Base-by-base conservation (phyloP, 371 early-diverging fungal species). In the Blakeslea trispora region DNA sequence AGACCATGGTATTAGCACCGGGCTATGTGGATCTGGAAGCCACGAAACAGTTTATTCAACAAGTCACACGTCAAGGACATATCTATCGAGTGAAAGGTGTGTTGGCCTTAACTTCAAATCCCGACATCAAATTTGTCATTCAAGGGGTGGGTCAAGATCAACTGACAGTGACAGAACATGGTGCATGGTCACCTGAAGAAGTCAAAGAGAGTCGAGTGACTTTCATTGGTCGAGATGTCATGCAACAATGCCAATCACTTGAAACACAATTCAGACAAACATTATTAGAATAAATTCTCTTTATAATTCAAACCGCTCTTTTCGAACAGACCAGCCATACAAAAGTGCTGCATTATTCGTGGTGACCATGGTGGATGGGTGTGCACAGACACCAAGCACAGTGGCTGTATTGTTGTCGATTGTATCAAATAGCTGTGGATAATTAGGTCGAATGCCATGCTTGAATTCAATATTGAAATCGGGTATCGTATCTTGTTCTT, bases 51-150 rank as follows among this genome's bases (percentile, higher is more conserved):
- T 64, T 73, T 50, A 57, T 69, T 2, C 52, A 53, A 32, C 32
- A 37, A 0, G 50, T 48, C 4, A 64, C 60, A 9, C 41, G 37
- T 0, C 22, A 53, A 4, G 44, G 53, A n/a, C 39, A 53, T 3
- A 42, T 69, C 0, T 67, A 69, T 31, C 64, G 73, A 1, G 53
- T 73, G 39, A 73, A 73, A 28, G 73, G 73, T 7, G 59, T 73
- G 7, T 46, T 73, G 22, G 64, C 64, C 2, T 28, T 64, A 7
- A 43, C 47, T 5, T 47, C 51, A 24, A 58, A 57, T 8, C 59
- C 54, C 8, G 22, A 51, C 17, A 37, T 14, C 13, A 73, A 70
- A 37, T 46, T 50, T 37, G 56, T 73, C 1, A 49, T 73, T 1
- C 74, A 73, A 31, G 74, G 74, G 3, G 70, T 70, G 15, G 57